Percentiles rank a stretch among this genome's conserved stretches.
phyloP scores from a whole-genome alignment of 2,329 filamentous ascomycete genomes.

The Talaromyces sp. region DNA sequence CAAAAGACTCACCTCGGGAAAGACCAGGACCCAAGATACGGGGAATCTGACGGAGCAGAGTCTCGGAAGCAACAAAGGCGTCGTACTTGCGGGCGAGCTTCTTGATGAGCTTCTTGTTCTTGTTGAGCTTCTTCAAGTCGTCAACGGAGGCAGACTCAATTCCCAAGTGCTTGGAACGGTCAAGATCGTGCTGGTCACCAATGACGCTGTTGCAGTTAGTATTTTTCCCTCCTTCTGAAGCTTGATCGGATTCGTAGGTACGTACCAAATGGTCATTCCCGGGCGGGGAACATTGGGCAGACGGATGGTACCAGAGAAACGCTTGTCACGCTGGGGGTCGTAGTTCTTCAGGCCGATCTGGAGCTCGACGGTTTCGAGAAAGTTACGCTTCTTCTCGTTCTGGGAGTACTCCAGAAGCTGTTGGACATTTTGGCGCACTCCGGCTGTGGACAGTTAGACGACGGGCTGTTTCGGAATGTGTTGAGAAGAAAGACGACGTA shows the following conservation, averaged over 20 bases:
- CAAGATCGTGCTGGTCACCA: slow-evolving; percentile 96
- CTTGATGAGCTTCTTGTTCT: slow-evolving; percentile 99
- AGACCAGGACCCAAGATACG: slow-evolving; percentile 99
- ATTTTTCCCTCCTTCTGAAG: not conserved
- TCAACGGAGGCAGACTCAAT: slow-evolving; percentile 98
- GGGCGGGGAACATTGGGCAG: slow-evolving; percentile 88
- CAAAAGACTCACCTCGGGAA: slow-evolving; percentile 69
- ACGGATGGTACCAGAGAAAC: slow-evolving; percentile 99
- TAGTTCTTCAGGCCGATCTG: slow-evolving; percentile 98
- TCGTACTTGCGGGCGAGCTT: slow-evolving; percentile 99
- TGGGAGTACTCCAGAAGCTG: slow-evolving; percentile 92
- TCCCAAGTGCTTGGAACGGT: slow-evolving; percentile 98
- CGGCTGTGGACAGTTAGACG: slow-evolving; percentile 52
- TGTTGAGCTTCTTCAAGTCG: slow-evolving; percentile 99
- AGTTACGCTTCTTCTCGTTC: slow-evolving; percentile 97
- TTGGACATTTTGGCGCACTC: slow-evolving; percentile 92
- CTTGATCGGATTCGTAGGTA: slow-evolving; percentile 13
- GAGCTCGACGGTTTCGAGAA: slow-evolving; percentile 80
- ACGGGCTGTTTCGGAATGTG: not conserved
- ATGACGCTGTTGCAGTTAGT: slow-evolving; percentile 57
- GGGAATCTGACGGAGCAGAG: slow-evolving; percentile 99
- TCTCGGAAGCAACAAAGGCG: slow-evolving; percentile 95
- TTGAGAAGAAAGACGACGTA: slow-evolving; percentile 26
- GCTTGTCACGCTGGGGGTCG: slow-evolving; percentile 99
- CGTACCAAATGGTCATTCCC: slow-evolving; percentile 78